These are phyloP conservation scores for Lachnellula hyalina DNA, from an alignment of 2,329 filamentous ascomycete species.

Conservation along the genomic window DNA sequence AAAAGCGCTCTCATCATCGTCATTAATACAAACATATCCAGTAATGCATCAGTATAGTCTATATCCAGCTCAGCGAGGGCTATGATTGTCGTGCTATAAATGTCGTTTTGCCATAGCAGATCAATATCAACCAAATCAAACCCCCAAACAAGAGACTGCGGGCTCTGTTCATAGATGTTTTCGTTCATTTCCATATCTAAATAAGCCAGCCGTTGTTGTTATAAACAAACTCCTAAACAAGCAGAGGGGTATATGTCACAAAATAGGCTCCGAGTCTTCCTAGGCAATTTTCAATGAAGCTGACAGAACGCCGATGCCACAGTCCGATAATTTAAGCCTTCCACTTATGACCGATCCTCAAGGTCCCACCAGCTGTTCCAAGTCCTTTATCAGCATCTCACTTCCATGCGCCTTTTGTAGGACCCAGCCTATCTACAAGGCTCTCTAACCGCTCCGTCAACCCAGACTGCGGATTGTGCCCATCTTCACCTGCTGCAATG, in stretches of 20 bases:
- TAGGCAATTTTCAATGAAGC: background rate
- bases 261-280: background rate
- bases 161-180: background rate
- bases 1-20: no score
- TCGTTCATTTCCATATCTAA: background rate
- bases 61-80: background rate
- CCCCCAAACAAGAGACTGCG: background rate
- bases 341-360: background rate
- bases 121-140: background rate
- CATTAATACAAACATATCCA: no score
- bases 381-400: background rate
- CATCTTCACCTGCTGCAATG: slow-evolving; percentile 39
- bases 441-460: slow-evolving; percentile 35
- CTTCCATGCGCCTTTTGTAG: background rate
- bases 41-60: no score
- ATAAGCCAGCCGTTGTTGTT: background rate
- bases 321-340: background rate
- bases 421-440: slow-evolving; percentile 19
- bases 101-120: background rate
- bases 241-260: slow-evolving; percentile 4
- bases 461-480: slow-evolving; percentile 38
- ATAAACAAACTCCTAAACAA: background rate
- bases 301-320: background rate
- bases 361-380: background rate
- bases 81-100: background rate